phyloP scores from a whole-genome alignment of 257 asterid genomes.

The Solanum sitiens region DNA sequence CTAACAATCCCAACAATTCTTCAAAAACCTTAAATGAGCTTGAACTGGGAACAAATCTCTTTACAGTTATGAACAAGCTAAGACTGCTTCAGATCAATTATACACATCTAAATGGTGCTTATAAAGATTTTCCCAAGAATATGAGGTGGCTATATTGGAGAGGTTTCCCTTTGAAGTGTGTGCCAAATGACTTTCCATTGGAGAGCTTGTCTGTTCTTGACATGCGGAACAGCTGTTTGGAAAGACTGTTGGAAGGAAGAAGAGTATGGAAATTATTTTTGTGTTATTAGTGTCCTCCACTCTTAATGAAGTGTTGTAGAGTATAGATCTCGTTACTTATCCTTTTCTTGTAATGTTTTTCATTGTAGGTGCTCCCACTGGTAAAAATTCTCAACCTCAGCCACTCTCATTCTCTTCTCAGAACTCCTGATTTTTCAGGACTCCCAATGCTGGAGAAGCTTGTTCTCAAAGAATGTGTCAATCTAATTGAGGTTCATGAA shows the following conservation, averaged over 20 bases:
- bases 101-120: background rate
- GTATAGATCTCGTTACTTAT: background rate
- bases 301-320: background rate
- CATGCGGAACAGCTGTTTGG: background rate
- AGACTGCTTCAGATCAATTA: background rate
- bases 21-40: background rate
- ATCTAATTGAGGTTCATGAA: background rate
- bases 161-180: background rate
- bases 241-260: background rate
- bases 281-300: background rate
- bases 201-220: background rate
- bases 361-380: background rate
- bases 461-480: background rate
- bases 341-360: background rate
- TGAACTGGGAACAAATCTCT: background rate
- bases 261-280: background rate
- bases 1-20: no score
- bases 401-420: background rate
- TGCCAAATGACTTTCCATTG: background rate
- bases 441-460: background rate
- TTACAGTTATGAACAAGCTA: background rate
- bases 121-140: background rate
- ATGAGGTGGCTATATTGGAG: background rate
- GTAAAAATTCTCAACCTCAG: background rate
- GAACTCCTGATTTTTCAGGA: background rate